Evolutionary conservation across 345 rosid genomes (phyloP).

Genomic region (Aurinia saxatilis): DNA sequence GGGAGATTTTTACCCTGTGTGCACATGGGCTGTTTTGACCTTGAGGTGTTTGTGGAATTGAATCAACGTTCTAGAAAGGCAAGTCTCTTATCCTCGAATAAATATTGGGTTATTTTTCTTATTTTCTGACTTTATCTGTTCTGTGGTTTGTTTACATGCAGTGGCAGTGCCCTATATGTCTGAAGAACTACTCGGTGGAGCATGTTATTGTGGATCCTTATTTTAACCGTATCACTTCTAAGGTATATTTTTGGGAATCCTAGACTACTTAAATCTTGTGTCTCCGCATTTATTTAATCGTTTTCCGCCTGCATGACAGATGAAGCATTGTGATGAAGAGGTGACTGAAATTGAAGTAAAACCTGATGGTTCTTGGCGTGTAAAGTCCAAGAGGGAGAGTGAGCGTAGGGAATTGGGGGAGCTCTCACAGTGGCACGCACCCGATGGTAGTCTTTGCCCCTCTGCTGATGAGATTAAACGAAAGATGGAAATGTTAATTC

Average conservation of each 20-base stretch:
- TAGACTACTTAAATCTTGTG: not conserved
- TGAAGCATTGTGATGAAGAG: slow-evolving; percentile 83
- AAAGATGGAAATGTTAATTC: slow-evolving; percentile 44
- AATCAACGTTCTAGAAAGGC: slow-evolving; percentile 98
- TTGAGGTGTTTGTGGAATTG: slow-evolving; percentile 89
- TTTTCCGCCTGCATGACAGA: slow-evolving; percentile 36
- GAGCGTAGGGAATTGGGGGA: slow-evolving; percentile 79
- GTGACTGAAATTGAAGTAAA: slow-evolving; percentile 78
- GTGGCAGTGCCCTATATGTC: slow-evolving; percentile 99
- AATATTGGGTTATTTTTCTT: not conserved
- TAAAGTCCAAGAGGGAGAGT: slow-evolving; percentile 60
- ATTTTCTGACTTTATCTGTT: slow-evolving; percentile 18
- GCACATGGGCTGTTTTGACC: slow-evolving; percentile 98
- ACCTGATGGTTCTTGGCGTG: slow-evolving; percentile 99
- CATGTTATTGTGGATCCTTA: slow-evolving; percentile 79
- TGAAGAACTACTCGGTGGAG: slow-evolving; percentile 86
- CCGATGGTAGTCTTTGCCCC: slow-evolving; percentile 55
- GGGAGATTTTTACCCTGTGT: slow-evolving; percentile 93
- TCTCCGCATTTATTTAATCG: not conserved
- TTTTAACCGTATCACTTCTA: slow-evolving; percentile 76
- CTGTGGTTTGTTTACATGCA: slow-evolving; percentile 30
- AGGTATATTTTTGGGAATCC: slow-evolving; percentile 38
- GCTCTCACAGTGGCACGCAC: slow-evolving; percentile 75
- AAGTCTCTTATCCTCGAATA: slow-evolving; percentile 21
- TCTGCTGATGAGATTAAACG: slow-evolving; percentile 38